Evolutionary conservation across 2,329 filamentous ascomycete genomes (phyloP).

Genomic region (Fusarium austroafricanum): DNA sequence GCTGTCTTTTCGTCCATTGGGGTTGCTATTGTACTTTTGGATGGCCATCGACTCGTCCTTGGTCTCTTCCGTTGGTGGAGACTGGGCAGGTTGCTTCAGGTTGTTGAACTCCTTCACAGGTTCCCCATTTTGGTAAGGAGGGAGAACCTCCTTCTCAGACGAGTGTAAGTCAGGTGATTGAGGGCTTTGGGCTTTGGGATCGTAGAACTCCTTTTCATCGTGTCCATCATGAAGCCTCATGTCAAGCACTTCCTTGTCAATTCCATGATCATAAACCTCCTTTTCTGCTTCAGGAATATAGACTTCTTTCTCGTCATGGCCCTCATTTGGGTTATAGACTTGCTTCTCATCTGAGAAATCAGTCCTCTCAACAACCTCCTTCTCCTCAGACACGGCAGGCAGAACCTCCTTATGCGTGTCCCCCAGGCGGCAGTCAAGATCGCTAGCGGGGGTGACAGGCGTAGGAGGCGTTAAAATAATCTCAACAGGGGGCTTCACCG

Average conservation of each 20-base stretch:
- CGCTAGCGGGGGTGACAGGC: slow-evolving; percentile 7
- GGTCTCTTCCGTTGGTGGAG: not conserved
- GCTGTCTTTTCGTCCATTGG: not conserved
- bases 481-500: slow-evolving; percentile 3
- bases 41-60: not conserved
- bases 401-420: slow-evolving; percentile 30
- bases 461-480: slow-evolving; percentile 37
- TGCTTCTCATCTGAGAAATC: slow-evolving; percentile 12
- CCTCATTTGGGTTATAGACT: not conserved
- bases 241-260: not conserved
- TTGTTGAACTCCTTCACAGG: not conserved
- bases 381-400: slow-evolving; percentile 24
- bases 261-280: not conserved
- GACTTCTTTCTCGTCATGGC: slow-evolving; percentile 19
- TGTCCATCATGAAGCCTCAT: slow-evolving; percentile 12
- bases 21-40: not conserved
- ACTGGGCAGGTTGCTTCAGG: not conserved
- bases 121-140: not conserved
- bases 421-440: not conserved
- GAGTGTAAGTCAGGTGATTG: not conserved
- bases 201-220: slow-evolving; percentile 19
- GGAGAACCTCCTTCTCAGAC: not conserved
- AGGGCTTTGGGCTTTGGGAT: not conserved
- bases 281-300: not conserved
- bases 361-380: slow-evolving; percentile 13